phyloP scores from a whole-genome alignment of 192 early-diverging fungal species.

The Fimicolochytrium jonesii region DNA sequence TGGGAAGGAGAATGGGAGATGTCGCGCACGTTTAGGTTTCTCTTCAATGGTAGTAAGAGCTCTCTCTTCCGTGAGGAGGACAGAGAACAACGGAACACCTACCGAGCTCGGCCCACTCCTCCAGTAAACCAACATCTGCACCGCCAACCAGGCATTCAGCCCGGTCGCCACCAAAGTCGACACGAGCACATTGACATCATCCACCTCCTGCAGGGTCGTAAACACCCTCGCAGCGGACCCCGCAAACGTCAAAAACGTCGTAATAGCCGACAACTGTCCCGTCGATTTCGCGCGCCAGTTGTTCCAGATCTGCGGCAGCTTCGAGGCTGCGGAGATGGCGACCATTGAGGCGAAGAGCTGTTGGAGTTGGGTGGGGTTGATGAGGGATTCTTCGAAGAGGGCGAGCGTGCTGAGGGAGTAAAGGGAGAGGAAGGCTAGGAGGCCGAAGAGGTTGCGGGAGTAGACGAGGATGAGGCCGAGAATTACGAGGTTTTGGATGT shows the following conservation, averaged over 20 bases:
- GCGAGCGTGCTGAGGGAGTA: conserved; percentile 47
- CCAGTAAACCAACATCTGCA: conserved; percentile 33
- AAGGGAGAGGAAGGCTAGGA: conserved; percentile 28
- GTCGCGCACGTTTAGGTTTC: too few relatives aligned
- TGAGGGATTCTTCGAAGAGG: conserved; percentile 46
- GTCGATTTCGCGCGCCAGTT: conserved; percentile 82
- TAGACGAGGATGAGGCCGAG: conserved; percentile 43
- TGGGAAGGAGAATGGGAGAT: too few relatives aligned
- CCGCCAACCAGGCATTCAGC: conserved; percentile 64
- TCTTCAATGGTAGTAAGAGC: too few relatives aligned
- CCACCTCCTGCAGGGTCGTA: conserved; percentile 88
- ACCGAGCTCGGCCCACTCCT: too few relatives aligned
- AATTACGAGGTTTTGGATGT: conserved; percentile 78
- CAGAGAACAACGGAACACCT: too few relatives aligned
- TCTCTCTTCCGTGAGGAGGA: too few relatives aligned
- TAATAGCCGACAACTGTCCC: conserved; percentile 87
- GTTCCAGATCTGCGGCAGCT: conserved; percentile 84
- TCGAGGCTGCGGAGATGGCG: conserved; percentile 71
- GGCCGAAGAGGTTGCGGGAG: conserved; percentile 23
- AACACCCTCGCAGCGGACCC: conserved; percentile 84
- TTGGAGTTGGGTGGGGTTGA: conserved; percentile 48
- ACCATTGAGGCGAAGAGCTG: conserved; percentile 73
- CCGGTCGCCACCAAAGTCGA: conserved; percentile 63
- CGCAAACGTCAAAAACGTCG: conserved; percentile 82
- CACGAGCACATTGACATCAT: conserved; percentile 73